These are phyloP conservation scores for Linnemannia elongata DNA, from an alignment of 192 early-diverging fungal species.

Conservation along the genomic window DNA sequence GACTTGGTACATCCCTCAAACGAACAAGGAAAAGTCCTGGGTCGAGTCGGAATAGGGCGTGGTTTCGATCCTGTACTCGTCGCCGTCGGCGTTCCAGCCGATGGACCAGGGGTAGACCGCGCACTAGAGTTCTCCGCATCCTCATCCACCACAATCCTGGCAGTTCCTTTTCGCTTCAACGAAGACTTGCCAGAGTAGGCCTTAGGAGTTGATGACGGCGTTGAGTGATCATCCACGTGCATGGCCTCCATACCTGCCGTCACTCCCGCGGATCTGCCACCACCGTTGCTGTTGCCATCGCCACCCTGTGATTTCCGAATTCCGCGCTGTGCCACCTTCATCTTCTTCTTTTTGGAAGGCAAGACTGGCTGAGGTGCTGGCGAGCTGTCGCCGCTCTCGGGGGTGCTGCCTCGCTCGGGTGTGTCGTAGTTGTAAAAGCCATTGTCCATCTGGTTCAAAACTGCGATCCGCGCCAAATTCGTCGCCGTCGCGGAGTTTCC, in stretches of 20 bases:
- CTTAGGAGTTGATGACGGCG: neutral
- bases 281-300: neutral
- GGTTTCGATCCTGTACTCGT: slow-evolving; percentile 32
- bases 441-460: slow-evolving; percentile 36
- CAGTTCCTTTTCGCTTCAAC: neutral
- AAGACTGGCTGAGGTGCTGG: slow-evolving; percentile 24
- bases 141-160: neutral
- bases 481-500: slow-evolving; percentile 13
- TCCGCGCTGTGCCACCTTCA: neutral
- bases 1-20: slow-evolving; percentile 54
- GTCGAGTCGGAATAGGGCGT: slow-evolving; percentile 25
- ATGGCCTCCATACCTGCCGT: neutral
- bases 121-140: slow-evolving; percentile 10
- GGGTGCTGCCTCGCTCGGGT: slow-evolving; percentile 53
- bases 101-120: slow-evolving; percentile 19
- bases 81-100: neutral
- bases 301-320: slow-evolving; percentile 3
- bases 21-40: slow-evolving; percentile 39
- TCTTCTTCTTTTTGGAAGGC: slow-evolving; percentile 31
- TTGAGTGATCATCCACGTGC: neutral
- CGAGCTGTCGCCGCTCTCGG: slow-evolving; percentile 38
- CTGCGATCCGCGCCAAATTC: slow-evolving; percentile 39
- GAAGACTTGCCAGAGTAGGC: neutral
- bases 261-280: neutral
- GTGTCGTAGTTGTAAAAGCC: slow-evolving; percentile 18